These are phyloP conservation scores for Serendipita sp. DNA, from an alignment of 768 basidiomycete species.

Conservation along the genomic window DNA sequence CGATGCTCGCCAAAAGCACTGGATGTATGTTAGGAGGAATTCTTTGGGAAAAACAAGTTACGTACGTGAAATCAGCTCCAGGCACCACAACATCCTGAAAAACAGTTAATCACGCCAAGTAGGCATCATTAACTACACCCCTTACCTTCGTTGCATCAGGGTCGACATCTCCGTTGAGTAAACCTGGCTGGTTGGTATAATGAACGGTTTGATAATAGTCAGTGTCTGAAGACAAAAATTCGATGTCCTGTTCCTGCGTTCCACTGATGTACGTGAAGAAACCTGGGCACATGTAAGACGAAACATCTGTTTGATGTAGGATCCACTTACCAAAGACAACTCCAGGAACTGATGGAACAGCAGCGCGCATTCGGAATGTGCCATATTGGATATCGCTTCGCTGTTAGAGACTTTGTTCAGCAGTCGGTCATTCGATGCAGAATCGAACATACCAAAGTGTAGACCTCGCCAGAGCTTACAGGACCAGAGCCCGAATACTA, in stretches of 20 bases:
- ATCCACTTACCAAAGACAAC: slow-evolving; percentile 8
- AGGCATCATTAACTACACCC: not conserved
- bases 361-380: slow-evolving; percentile 13
- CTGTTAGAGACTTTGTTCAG: not conserved
- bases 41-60: not conserved
- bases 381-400: slow-evolving; percentile 10
- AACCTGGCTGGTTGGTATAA: slow-evolving; percentile 13
- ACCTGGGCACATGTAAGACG: slow-evolving; percentile 5
- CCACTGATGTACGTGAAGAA: slow-evolving; percentile 12
- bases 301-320: not conserved
- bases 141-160: slow-evolving; percentile 10
- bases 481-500: slow-evolving; percentile 11
- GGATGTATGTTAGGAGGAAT: not conserved
- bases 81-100: not conserved
- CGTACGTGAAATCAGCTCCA: slow-evolving; percentile 12
- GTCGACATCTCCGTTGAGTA: slow-evolving; percentile 11
- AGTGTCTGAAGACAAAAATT: slow-evolving; percentile 11
- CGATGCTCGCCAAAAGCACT: slow-evolving; percentile 13
- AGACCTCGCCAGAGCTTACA: slow-evolving; percentile 10
- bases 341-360: slow-evolving; percentile 9
- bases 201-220: slow-evolving; percentile 12
- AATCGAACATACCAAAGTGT: not conserved
- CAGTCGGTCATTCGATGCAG: not conserved
- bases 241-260: slow-evolving; percentile 10
- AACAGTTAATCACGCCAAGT: not conserved